Percentiles rank a stretch among this genome's conserved stretches.
Conservation (phyloP, 208 protist species). For the Acanthamoeba culbertsoni region DNA sequence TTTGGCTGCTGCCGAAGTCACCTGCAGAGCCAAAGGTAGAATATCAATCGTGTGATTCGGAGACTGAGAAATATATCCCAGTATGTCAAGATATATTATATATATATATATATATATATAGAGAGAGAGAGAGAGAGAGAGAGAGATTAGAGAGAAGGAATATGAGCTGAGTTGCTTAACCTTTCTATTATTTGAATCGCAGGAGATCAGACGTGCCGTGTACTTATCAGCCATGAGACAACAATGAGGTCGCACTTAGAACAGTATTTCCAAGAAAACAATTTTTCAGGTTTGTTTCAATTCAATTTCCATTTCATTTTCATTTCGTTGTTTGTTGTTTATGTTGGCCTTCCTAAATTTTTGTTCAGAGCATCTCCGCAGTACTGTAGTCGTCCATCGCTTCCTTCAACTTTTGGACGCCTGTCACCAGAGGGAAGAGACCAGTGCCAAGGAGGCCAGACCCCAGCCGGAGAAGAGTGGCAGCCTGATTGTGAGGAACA, state of each 20-base stretch:
- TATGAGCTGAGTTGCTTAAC: neutral
- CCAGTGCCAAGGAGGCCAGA: no score
- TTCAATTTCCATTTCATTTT: neutral
- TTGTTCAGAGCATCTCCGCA: neutral
- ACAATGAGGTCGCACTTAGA: neutral
- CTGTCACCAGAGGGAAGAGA: no score
- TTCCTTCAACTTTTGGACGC: no score
- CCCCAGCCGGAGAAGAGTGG: no score
- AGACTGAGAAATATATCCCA: no score
- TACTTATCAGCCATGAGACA: neutral
- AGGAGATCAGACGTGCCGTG: neutral
- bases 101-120: neutral
- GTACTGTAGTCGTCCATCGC: neutral
- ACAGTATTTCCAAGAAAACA: neutral
- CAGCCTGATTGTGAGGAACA: no score
- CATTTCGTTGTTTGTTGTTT: neutral
- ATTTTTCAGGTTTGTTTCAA: neutral
- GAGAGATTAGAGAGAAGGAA: neutral
- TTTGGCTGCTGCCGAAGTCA: conserved; percentile 21
- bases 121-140: no score
- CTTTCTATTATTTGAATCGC: no score
- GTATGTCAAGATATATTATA: no score
- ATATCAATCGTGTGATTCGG: no score
- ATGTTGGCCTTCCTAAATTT: neutral
- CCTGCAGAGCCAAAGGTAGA: conserved; percentile 7